phyloP scores from a whole-genome alignment of 345 rosid species.

The Arabis hirsuta region DNA sequence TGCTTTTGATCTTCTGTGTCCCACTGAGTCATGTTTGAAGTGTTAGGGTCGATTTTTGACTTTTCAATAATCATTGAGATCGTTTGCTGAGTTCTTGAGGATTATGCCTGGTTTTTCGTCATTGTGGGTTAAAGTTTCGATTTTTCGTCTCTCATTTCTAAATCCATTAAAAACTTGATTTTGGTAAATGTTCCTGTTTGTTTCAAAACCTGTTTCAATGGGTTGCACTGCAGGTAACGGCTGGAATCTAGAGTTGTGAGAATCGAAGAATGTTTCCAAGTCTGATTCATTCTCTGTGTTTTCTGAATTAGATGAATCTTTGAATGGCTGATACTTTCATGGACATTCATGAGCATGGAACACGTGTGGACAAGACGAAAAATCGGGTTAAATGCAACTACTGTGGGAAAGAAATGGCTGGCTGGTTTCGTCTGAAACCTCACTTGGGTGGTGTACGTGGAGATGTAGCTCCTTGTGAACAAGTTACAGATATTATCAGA shows the following conservation, averaged over 20 bases:
- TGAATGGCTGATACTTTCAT: constrained; percentile 26
- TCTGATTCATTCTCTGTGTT: constrained; percentile 13
- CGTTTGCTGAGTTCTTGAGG: background rate
- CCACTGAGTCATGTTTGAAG: background rate
- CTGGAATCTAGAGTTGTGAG: too few species aligned
- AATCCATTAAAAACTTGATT: constrained; percentile 8
- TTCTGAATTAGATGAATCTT: too few species aligned
- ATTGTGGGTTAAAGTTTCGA: constrained; percentile 9
- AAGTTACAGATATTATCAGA: constrained; percentile 49
- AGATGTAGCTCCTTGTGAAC: constrained; percentile 49
- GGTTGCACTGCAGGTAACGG: too few species aligned
- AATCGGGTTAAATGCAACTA: constrained; percentile 52
- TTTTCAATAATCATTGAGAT: background rate
- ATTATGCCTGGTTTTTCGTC: background rate
- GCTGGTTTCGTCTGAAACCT: constrained; percentile 43
- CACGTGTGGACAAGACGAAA: constrained; percentile 34
- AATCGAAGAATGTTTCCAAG: background rate
- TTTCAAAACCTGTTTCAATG: too few species aligned
- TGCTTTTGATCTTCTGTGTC: constrained; percentile 9
- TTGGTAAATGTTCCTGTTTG: too few species aligned
- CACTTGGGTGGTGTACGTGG: constrained; percentile 60
- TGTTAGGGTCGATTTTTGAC: background rate
- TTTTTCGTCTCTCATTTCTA: background rate
- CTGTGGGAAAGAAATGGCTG: constrained; percentile 51
- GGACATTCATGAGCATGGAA: constrained; percentile 51